phyloP scores from a whole-genome alignment of 192 early-diverging fungal genomes.

The Coemansia sp. region DNA sequence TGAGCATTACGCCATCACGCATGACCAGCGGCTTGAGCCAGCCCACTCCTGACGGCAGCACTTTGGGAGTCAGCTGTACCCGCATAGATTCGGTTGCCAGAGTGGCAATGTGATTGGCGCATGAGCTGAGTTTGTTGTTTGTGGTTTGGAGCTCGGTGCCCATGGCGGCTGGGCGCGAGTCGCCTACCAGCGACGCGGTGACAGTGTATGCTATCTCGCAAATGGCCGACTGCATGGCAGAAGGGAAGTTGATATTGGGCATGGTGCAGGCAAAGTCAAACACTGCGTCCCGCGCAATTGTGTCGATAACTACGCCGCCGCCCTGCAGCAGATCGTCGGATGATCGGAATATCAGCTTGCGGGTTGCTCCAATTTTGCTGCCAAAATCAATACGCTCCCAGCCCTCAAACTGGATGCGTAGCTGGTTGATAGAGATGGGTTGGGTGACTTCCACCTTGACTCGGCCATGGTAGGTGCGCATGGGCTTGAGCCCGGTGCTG shows the following conservation, averaged over 20 bases:
- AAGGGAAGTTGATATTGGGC: conserved; percentile 50
- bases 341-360: conserved; percentile 30
- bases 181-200: conserved; percentile 30
- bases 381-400: conserved; percentile 52
- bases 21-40: conserved; percentile 54
- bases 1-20: conserved; percentile 47
- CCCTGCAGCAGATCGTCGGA: conserved; percentile 36
- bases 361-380: conserved; percentile 34
- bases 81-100: conserved; percentile 26
- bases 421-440: conserved; percentile 35
- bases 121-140: conserved; percentile 8
- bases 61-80: conserved; percentile 42
- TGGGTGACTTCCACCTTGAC: conserved; percentile 28
- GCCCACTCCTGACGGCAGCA: conserved; percentile 47
- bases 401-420: conserved; percentile 46
- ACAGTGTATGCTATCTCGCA: conserved; percentile 45
- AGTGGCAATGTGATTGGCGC: conserved; percentile 26
- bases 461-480: conserved; percentile 44
- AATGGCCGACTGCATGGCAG: conserved; percentile 49
- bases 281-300: conserved; percentile 16
- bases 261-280: conserved; percentile 48
- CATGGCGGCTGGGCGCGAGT: conserved; percentile 1
- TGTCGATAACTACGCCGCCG: conserved; percentile 21
- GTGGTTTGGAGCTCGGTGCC: not conserved
- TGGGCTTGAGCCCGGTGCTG: conserved; percentile 41